Percentiles rank a stretch among this genome's conserved stretches.
Evolutionary conservation across 257 asterid genomes (phyloP).

Genomic region (Solanum pinnatisectum): DNA sequence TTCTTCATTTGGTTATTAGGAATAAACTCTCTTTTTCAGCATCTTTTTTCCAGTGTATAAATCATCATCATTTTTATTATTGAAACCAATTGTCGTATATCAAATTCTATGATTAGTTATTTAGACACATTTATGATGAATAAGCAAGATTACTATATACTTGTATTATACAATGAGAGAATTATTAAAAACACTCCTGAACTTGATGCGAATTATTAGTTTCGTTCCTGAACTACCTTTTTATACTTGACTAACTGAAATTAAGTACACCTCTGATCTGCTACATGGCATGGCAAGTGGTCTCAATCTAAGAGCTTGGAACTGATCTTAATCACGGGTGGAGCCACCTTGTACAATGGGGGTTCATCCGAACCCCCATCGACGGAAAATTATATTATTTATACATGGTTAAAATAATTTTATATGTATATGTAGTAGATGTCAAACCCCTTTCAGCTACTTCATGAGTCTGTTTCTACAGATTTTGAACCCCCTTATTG

Average conservation of each 20-base stretch:
- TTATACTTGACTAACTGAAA: neutral
- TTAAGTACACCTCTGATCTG: neutral
- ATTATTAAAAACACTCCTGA: no score
- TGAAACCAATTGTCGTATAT: neutral
- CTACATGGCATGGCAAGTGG: neutral
- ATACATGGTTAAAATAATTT: no score
- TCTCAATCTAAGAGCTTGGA: neutral
- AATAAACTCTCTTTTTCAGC: neutral
- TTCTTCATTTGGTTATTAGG: neutral
- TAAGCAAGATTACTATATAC: neutral
- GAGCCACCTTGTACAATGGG: no score
- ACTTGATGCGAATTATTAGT: neutral
- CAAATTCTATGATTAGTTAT: neutral
- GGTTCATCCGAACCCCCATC: no score
- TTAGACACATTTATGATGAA: neutral
- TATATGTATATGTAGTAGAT: no score
- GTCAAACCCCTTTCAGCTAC: no score
- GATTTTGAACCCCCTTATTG: no score
- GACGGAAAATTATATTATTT: no score
- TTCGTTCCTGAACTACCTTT: no score
- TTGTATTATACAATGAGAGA: no score
- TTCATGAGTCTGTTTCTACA: no score
- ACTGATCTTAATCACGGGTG: neutral
- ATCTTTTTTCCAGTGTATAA: neutral
- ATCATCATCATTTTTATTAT: neutral